These are phyloP conservation scores for Arthrobotrys pseudoclavata DNA, from an alignment of 2,329 filamentous ascomycete genomes.

Conservation along the genomic window DNA sequence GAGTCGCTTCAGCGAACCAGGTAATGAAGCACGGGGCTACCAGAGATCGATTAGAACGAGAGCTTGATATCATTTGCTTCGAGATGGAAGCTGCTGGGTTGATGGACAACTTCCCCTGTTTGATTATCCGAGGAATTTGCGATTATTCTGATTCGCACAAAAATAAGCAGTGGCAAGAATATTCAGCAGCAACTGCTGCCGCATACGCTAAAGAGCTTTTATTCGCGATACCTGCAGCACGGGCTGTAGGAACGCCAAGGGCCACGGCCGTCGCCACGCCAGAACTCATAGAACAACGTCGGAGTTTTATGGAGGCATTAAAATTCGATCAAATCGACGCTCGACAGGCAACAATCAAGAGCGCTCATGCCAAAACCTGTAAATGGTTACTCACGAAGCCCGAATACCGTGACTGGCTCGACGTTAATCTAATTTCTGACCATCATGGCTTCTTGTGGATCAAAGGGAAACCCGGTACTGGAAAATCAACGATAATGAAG, in stretches of 20 bases:
- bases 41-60: background rate
- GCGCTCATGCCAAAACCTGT: slow-evolving; percentile 67
- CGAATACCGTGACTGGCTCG: slow-evolving; percentile 66
- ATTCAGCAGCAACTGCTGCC: slow-evolving; percentile 45
- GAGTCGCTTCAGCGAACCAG: slow-evolving; percentile 6
- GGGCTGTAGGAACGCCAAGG: background rate
- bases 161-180: slow-evolving; percentile 61
- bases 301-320: slow-evolving; percentile 59
- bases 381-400: slow-evolving; percentile 66
- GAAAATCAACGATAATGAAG: slow-evolving; percentile 69
- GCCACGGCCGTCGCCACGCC: background rate
- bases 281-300: slow-evolving; percentile 15
- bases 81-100: slow-evolving; percentile 61
- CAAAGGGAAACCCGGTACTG: slow-evolving; percentile 67
- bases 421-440: slow-evolving; percentile 59
- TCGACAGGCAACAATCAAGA: slow-evolving; percentile 65
- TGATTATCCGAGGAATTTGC: slow-evolving; percentile 59
- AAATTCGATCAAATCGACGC: slow-evolving; percentile 67
- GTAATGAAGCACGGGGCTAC: slow-evolving; percentile 21
- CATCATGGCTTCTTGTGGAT: slow-evolving; percentile 65
- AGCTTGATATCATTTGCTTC: background rate
- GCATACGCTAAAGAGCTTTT: slow-evolving; percentile 27
- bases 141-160: slow-evolving; percentile 62
- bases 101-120: slow-evolving; percentile 16
- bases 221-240: background rate